Evolutionary conservation across 208 protist species (phyloP).

Genomic region (Willaertia magna): DNA sequence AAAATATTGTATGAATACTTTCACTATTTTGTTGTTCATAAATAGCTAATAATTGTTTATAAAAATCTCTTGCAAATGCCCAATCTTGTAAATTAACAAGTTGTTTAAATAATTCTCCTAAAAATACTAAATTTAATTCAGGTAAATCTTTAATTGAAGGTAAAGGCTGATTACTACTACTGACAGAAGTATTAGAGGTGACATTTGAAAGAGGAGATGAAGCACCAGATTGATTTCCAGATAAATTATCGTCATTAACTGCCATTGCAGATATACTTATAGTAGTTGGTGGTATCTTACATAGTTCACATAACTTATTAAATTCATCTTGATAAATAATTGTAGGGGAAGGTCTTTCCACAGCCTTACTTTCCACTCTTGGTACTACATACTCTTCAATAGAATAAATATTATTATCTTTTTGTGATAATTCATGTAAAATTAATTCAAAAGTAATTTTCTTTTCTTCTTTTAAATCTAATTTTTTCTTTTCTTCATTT

Average conservation of each 20-base stretch:
- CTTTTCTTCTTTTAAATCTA: neutral
- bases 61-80: neutral
- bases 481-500: neutral
- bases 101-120: neutral
- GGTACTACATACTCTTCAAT: neutral
- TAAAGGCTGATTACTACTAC: neutral
- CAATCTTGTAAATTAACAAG: neutral
- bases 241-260: too few species aligned
- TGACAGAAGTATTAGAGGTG: neutral
- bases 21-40: neutral
- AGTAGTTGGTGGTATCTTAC: too few species aligned
- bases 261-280: too few species aligned
- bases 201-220: too few species aligned
- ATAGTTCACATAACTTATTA: neutral
- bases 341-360: neutral
- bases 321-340: neutral
- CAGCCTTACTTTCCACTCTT: neutral
- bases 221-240: too few species aligned
- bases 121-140: neutral
- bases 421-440: neutral
- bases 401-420: neutral
- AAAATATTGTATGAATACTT: neutral
- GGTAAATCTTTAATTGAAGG: neutral
- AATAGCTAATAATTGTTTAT: neutral
- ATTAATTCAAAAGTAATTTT: neutral